These are phyloP conservation scores for Mycotypha africana DNA, from an alignment of 371 early-diverging fungal genomes.

Conservation along the genomic window DNA sequence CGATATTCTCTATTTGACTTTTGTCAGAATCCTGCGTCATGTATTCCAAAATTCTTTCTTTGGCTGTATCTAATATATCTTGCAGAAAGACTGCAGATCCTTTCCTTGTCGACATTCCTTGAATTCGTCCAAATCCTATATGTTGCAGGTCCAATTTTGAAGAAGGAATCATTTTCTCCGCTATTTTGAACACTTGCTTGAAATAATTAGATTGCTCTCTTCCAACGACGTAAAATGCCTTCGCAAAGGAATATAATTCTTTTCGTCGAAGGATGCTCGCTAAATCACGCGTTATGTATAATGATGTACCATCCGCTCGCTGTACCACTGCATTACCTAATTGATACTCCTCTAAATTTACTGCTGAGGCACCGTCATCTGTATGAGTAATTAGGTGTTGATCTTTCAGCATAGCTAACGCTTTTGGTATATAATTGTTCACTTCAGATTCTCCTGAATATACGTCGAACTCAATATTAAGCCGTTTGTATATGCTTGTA, in stretches of 20 bases:
- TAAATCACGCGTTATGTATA: slow-evolving; percentile 96
- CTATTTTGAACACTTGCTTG: slow-evolving; percentile 87
- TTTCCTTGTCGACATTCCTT: slow-evolving; percentile 95
- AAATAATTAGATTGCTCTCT: slow-evolving; percentile 89
- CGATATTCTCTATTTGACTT: slow-evolving; percentile 60
- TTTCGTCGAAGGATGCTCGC: slow-evolving; percentile 86
- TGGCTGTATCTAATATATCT: slow-evolving; percentile 88
- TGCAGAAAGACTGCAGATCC: slow-evolving; percentile 96
- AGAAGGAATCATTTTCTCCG: slow-evolving; percentile 47
- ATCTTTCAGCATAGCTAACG: slow-evolving; percentile 48
- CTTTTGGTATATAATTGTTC: slow-evolving; percentile 61
- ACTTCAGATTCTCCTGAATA: slow-evolving; percentile 97
- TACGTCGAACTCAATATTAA: slow-evolving; percentile 91
- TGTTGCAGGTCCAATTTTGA: slow-evolving; percentile 48
- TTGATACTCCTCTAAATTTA: slow-evolving; percentile 70
- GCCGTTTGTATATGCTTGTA: slow-evolving; percentile 76
- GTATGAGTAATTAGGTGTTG: slow-evolving; percentile 48
- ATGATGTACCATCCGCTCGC: slow-evolving; percentile 89
- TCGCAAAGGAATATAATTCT: slow-evolving; percentile 65
- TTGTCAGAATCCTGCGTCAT: slow-evolving; percentile 71
- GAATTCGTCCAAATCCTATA: slow-evolving; percentile 91
- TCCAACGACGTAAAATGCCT: slow-evolving; percentile 92
- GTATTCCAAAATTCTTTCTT: slow-evolving; percentile 79
- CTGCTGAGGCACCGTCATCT: slow-evolving; percentile 65
- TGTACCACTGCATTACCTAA: slow-evolving; percentile 74